These are phyloP conservation scores for Suhomyces anneliseae DNA, from an alignment of 1,139 yeast genomes.

Conservation along the genomic window DNA sequence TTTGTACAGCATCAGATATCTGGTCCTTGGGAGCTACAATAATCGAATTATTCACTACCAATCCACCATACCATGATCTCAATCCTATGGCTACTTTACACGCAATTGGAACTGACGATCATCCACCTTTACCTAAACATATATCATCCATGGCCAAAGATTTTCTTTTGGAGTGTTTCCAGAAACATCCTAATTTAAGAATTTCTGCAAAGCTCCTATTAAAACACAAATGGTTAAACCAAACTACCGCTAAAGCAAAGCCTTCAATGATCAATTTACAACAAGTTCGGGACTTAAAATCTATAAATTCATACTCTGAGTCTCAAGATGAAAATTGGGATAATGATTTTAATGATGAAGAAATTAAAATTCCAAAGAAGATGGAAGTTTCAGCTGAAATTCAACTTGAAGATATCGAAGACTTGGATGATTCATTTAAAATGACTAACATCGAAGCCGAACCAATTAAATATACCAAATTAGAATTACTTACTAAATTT, in stretches of 20 bases:
- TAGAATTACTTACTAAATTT: constrained; percentile 32
- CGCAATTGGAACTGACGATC: constrained; percentile 85
- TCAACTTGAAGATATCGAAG: constrained; percentile 3
- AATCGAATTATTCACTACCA: constrained; percentile 79
- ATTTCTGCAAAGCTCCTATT: constrained; percentile 56
- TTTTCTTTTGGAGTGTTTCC: constrained; percentile 75
- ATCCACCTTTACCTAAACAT: constrained; percentile 72
- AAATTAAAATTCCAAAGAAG: constrained; percentile 12
- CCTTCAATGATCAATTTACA: constrained; percentile 7
- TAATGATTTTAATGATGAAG: constrained; percentile 27
- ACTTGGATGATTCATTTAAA: constrained; percentile 8
- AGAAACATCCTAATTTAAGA: constrained; percentile 66
- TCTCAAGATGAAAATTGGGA: constrained; percentile 39
- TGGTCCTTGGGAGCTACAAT: constrained; percentile 97
- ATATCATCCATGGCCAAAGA: constrained; percentile 56
- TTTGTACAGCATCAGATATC: constrained; percentile 82
- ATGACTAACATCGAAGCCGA: constrained; percentile 1
- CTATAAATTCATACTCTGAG: constrained; percentile 30
- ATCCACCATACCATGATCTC: constrained; percentile 83
- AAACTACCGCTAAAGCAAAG: constrained; percentile 4
- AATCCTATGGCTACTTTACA: constrained; percentile 88
- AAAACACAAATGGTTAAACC: constrained; percentile 60
- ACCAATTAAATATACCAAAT: constrained; percentile 19
- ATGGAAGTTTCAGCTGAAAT: neutral
- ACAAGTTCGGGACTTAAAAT: constrained; percentile 12